Evolutionary conservation across 306 rosid species (phyloP).

Genomic region (peach (Prunus persica)): DNA sequence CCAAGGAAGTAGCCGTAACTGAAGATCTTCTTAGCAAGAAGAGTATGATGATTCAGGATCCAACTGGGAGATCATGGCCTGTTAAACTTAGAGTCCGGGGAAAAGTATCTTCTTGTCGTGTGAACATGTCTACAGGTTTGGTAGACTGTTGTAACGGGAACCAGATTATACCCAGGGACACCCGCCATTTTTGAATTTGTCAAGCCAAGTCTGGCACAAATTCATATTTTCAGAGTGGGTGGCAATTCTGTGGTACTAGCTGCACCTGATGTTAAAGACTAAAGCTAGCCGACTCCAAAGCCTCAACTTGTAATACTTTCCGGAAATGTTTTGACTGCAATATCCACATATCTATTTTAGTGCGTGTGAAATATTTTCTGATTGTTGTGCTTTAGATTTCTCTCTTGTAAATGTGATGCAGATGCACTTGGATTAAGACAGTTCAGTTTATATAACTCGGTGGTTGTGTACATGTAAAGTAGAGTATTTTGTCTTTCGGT

Average conservation of each 20-base stretch:
- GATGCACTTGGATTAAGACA: too few species aligned
- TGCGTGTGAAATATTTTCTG: too few species aligned
- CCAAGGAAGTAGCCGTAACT: neutral
- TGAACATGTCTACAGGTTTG: neutral
- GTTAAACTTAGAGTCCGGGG: neutral
- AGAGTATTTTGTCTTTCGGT: too few species aligned
- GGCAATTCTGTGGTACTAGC: neutral
- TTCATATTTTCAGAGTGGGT: neutral
- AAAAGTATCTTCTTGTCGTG: neutral
- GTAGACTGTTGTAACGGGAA: neutral
- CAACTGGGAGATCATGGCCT: neutral
- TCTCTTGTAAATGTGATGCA: too few species aligned
- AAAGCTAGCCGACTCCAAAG: too few species aligned
- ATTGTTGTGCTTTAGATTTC: too few species aligned
- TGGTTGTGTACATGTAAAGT: too few species aligned
- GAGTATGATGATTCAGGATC: neutral
- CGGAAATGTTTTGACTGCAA: too few species aligned
- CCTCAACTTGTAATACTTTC: too few species aligned
- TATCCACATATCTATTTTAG: too few species aligned
- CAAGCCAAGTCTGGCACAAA: neutral
- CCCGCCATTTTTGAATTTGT: conserved; percentile 2
- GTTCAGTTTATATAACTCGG: too few species aligned
- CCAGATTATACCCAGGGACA: neutral
- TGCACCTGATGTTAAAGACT: too few species aligned
- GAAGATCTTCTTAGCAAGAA: neutral